Conservation (phyloP, 768 basidiomycete genomes). For the Mrakia gelida region DNA sequence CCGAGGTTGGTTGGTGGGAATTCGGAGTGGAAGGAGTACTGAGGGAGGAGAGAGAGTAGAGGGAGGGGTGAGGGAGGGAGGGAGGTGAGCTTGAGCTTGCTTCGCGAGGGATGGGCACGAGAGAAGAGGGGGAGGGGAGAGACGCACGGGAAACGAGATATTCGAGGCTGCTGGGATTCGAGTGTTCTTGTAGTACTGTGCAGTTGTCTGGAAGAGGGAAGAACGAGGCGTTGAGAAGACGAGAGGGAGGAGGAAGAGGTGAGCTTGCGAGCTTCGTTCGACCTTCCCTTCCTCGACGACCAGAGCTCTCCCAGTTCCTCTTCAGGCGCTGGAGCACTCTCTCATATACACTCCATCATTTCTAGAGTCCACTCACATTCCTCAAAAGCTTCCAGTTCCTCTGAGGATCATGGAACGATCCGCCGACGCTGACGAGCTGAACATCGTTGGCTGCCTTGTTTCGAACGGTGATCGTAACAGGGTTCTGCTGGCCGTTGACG, state of each 20-base stretch:
- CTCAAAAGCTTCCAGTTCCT: neutral
- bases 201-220: neutral
- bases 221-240: neutral
- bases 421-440: neutral
- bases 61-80: too few relatives aligned
- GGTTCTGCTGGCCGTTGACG: slow-evolving; percentile 3
- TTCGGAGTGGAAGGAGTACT: too few relatives aligned
- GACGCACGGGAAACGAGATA: neutral
- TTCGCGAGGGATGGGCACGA: neutral
- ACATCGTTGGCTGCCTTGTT: neutral
- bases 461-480: neutral
- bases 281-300: neutral
- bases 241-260: neutral
- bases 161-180: neutral
- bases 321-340: too few relatives aligned
- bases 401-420: neutral
- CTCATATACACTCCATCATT: neutral
- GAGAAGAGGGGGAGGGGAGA: neutral
- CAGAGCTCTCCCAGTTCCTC: too few relatives aligned
- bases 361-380: neutral
- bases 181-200: neutral
- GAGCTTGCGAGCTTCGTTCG: too few relatives aligned
- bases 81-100: too few relatives aligned
- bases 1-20: too few relatives aligned
- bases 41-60: too few relatives aligned